Base-by-base conservation (phyloP, 2,329 filamentous ascomycete species). In the Cordyceps militaris region DNA sequence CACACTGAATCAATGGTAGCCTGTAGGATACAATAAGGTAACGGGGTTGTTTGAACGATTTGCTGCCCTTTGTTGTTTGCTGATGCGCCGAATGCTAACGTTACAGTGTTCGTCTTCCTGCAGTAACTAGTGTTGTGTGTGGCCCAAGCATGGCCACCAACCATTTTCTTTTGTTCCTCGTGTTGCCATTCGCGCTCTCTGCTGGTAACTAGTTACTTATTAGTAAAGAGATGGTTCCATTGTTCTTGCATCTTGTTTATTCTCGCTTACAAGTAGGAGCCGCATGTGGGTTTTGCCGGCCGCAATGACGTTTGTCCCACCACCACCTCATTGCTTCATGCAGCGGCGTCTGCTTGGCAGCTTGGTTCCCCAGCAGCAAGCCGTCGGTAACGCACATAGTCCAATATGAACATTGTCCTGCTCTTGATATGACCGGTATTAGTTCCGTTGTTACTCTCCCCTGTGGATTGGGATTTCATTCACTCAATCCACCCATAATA, bases 11-110 rank as follows among this genome's bases (percentile, higher is more conserved):
- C 54, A 46, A 56, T 50, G 36, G 21, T 14, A 36, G 19, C 24
- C 46, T 56, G 54, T 36, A 50, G 40, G 46, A 47, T 8, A 56
- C 24, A 49, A 44, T n/a, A 44, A 13, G 4, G n/a, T 49, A 43
- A 56, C 54, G 54, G 50, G 54, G 54, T 49, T 56, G 54, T 34
- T 34, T 7, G 50, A 36, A 36, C 42, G 28, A 32, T 54, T 44
- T 47, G 36, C 32, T 28, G 7, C n/a, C 44, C 4, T 16, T 10
- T 14, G 13, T 43, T 42, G 28, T 34, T 34, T 54, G 50, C 38
- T 47, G 42, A 46, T 19, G 42, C 53, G 32, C 42, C 16, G 38
- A 44, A 44, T 24, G 36, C 26, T 10, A 44, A 44, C n/a, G 36
- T 19, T 10, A 34, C 38, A 10, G n/a, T 26, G 24, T 26, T 54